Evolutionary conservation across 805 yeast species (phyloP).

Genomic region (Wickerhamiella musiphila): DNA sequence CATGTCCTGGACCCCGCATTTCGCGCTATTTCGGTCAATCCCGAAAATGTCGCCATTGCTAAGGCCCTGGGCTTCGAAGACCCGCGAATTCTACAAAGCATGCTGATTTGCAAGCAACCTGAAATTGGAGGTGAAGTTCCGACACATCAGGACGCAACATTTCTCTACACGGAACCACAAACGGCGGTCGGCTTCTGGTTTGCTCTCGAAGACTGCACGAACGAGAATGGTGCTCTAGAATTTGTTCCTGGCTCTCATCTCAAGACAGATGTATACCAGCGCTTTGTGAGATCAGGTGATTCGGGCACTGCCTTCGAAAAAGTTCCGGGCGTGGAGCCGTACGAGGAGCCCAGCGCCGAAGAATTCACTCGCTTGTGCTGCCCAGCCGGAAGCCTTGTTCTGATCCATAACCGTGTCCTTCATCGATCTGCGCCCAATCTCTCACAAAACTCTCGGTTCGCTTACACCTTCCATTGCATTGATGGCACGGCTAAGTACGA

Average conservation of each 20-base stretch:
- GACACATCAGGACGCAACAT: constrained; percentile 59
- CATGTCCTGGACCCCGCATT: constrained; percentile 41
- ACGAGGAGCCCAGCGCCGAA: constrained; percentile 22
- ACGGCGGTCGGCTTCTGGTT: constrained; percentile 68
- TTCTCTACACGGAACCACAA: constrained; percentile 54
- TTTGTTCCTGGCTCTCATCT: constrained; percentile 59
- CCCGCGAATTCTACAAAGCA: constrained; percentile 59
- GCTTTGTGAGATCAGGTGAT: constrained; percentile 40
- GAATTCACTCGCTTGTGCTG: constrained; percentile 40
- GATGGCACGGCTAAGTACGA: constrained; percentile 53
- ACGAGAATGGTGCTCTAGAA: constrained; percentile 49
- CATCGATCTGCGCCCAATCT: constrained; percentile 52
- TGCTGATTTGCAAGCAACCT: constrained; percentile 69
- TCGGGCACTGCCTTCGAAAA: constrained; percentile 40
- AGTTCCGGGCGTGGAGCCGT: constrained; percentile 19
- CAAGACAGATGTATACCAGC: constrained; percentile 33
- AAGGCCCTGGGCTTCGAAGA: constrained; percentile 35
- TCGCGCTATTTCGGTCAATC: constrained; percentile 32
- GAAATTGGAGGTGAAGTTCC: constrained; percentile 59
- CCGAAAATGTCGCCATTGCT: constrained; percentile 34
- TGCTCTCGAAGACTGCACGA: constrained; percentile 58
- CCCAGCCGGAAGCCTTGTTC: constrained; percentile 52
- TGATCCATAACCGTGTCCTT: constrained; percentile 53
- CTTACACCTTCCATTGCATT: constrained; percentile 65
- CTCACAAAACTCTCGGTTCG: constrained; percentile 43